These are phyloP conservation scores for Yarrowia sp. DNA, from an alignment of 805 yeast genomes.

Conservation along the genomic window DNA sequence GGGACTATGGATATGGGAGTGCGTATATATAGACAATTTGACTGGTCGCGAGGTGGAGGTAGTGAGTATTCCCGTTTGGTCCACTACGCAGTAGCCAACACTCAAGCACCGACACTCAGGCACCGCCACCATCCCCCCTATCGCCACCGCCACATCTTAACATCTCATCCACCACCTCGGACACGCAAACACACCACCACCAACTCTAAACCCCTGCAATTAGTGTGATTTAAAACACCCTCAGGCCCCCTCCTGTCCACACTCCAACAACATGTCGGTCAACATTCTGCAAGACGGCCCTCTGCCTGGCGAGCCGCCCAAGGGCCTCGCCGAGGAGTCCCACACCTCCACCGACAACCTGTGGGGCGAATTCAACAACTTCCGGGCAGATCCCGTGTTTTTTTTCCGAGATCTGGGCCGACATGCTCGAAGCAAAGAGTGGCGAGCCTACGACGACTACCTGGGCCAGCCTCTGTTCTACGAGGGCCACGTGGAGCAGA, in stretches of 20 bases:
- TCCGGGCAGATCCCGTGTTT: constrained; percentile 51
- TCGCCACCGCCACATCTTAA: constrained; percentile 5
- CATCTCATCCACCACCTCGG: background rate
- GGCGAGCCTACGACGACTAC: constrained; percentile 52
- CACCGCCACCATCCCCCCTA: too few species aligned
- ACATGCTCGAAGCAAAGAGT: constrained; percentile 49
- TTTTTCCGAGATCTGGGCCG: constrained; percentile 48
- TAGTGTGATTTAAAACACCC: constrained; percentile 22
- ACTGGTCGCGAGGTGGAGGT: background rate
- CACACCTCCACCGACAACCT: constrained; percentile 44
- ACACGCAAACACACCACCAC: constrained; percentile 16
- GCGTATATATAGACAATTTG: constrained; percentile 5
- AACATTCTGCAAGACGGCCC: constrained; percentile 33
- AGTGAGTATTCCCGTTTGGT: too few species aligned
- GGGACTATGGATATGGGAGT: constrained; percentile 1
- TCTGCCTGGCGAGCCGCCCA: constrained; percentile 24
- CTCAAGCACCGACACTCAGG: too few species aligned
- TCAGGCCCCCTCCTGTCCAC: background rate
- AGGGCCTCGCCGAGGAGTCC: constrained; percentile 29
- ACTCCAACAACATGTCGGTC: constrained; percentile 28
- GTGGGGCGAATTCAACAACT: constrained; percentile 48
- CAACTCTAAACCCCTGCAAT: constrained; percentile 29
- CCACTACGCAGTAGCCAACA: too few species aligned
- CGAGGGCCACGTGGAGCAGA: constrained; percentile 48
- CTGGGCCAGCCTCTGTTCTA: constrained; percentile 50